These are phyloP conservation scores for Linanthus parryae DNA, from an alignment of 148 eudicot species.

Conservation along the genomic window DNA sequence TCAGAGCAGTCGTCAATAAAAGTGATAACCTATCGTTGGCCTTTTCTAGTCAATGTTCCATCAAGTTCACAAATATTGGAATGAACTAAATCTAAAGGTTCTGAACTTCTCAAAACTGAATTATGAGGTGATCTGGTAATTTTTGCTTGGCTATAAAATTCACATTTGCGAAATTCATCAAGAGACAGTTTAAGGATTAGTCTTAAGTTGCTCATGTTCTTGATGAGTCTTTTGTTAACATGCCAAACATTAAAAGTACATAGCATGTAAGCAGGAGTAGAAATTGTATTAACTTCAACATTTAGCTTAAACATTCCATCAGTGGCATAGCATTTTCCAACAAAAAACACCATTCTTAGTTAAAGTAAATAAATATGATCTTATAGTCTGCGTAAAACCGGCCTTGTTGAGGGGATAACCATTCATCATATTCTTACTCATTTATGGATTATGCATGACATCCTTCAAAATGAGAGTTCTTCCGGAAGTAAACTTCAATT, in stretches of 20 bases:
- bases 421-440: conserved; percentile 1
- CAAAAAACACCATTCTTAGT: background rate
- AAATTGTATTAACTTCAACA: conserved; percentile 7
- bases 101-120: background rate
- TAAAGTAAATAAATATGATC: background rate
- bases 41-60: conserved; percentile 3
- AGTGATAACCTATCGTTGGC: background rate
- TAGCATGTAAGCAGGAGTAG: background rate
- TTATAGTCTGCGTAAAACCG: conserved; percentile 3
- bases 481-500: background rate
- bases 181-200: background rate
- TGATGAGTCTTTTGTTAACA: background rate
- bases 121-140: conserved; percentile 3
- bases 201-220: conserved; percentile 6
- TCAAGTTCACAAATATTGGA: conserved; percentile 2
- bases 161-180: conserved; percentile 7
- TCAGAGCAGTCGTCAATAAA: background rate
- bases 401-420: conserved; percentile 4
- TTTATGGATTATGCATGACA: background rate
- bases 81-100: background rate
- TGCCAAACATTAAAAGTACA: conserved; percentile 7
- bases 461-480: background rate
- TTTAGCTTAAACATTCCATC: conserved; percentile 10
- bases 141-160: conserved; percentile 7
- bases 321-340: conserved; percentile 4